Evolutionary conservation across 2,329 filamentous ascomycete species (phyloP), one percentile per base, ranked within the genome.

Genomic region (Penicillium sp.): DNA sequence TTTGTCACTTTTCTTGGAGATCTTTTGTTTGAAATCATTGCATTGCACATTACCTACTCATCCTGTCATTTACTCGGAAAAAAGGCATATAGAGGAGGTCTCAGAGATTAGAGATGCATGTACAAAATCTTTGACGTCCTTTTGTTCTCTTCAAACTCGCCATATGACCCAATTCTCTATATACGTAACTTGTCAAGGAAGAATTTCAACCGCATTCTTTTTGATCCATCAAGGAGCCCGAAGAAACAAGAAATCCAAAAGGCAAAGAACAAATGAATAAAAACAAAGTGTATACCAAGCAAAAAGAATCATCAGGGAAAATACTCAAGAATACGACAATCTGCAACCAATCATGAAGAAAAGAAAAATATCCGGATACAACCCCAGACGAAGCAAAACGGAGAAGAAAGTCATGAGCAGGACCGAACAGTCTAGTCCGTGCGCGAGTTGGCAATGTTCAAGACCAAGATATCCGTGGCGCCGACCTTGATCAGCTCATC

Each of bases 391-490:
- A 59, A 30, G 43, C n/a, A 60, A 58, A 61, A 48, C 40, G 51
- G 48, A 46, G 46, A 52, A 53, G 19, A 22, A 48, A 54, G 52
- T 55, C 55, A 59, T 58, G 53, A 54, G 42, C 51, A 55, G 60
- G 42, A 22, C 30, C 60, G 58, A 59, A 33, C 43, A 42, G n/a
- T 54, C 55, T 70, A 77, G 62, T 70, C 73, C 38, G 82, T 83
- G 69, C 89, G 82, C 58, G 89, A 89, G 78, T 97, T 97, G 75
- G 91, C 89, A 71, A 97, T 92, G 74, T 91, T 89, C 57, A 93
- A 82, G 25, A 96, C 91, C 70, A 97, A 77, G 65, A 97, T 93
- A 76, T 97, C 93, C 56, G 87, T 87, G 1, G 93, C 93, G 2
- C 93, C 93, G 30, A 90, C 84, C 71, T 84, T 86, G 35, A 84